A percentile compares a stretch with the other conserved stretches of the same genome.
phyloP scores from a whole-genome alignment of 805 yeast genomes.

The Suhomyces faveliae region DNA sequence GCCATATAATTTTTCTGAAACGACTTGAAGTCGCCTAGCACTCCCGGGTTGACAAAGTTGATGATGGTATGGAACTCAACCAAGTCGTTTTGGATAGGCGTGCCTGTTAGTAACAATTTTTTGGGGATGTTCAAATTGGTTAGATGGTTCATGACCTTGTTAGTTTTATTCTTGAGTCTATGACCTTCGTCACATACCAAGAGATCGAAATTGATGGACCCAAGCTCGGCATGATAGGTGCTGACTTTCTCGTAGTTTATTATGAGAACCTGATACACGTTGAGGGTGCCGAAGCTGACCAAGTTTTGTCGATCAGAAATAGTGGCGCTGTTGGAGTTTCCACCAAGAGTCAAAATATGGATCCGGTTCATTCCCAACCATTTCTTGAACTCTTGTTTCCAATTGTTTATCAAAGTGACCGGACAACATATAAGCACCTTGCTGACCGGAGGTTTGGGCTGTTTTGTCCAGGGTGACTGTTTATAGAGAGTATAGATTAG shows the following conservation, averaged over 20 bases:
- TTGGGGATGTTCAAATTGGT: slow-evolving; percentile 52
- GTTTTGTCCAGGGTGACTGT: slow-evolving; percentile 49
- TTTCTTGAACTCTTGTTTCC: slow-evolving; percentile 85
- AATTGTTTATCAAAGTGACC: slow-evolving; percentile 80
- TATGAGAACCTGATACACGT: slow-evolving; percentile 77
- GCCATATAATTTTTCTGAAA: slow-evolving; percentile 61
- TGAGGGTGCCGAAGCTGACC: slow-evolving; percentile 60
- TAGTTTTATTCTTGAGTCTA: slow-evolving; percentile 70
- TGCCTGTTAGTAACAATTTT: slow-evolving; percentile 75
- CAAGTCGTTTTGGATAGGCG: slow-evolving; percentile 92
- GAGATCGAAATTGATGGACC: slow-evolving; percentile 54
- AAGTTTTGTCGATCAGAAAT: slow-evolving; percentile 56
- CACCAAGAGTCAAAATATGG: slow-evolving; percentile 62
- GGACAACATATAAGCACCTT: slow-evolving; percentile 86
- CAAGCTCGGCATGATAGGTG: slow-evolving; percentile 50
- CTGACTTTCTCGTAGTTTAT: slow-evolving; percentile 85
- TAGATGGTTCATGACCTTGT: slow-evolving; percentile 68
- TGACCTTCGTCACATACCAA: slow-evolving; percentile 96
- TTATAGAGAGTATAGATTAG: slow-evolving; percentile 79
- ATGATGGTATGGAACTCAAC: slow-evolving; percentile 77
- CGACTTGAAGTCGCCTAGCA: slow-evolving; percentile 59
- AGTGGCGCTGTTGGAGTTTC: slow-evolving; percentile 46
- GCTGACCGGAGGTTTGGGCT: slow-evolving; percentile 38
- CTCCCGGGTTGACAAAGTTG: slow-evolving; percentile 82
- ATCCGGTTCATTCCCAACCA: slow-evolving; percentile 74